phyloP scores from a whole-genome alignment of 352 stramenopile species.

The Phytophthora tubulina region DNA sequence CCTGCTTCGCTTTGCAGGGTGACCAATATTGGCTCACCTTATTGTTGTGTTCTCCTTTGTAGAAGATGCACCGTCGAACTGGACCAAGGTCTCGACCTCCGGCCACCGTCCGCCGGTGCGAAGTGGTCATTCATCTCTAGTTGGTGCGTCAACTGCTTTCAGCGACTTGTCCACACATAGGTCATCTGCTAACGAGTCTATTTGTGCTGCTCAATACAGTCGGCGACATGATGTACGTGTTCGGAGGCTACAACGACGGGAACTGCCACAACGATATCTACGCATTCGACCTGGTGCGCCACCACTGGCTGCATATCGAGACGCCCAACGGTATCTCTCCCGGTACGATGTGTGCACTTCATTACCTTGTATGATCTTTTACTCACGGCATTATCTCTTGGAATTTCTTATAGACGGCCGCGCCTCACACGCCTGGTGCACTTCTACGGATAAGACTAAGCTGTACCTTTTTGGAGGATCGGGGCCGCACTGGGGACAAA shows the following conservation, averaged over 20 bases:
- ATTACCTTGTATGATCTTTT: conserved; percentile 7
- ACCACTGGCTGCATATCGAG: conserved; percentile 84
- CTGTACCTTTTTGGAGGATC: conserved; percentile 85
- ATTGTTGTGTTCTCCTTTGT: conserved; percentile 14
- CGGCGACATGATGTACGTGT: conserved; percentile 83
- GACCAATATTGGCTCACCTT: neutral
- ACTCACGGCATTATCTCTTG: neutral
- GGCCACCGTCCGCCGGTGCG: conserved; percentile 75
- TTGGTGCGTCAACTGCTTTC: conserved; percentile 51
- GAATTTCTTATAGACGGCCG: conserved; percentile 55
- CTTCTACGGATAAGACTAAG: conserved; percentile 77
- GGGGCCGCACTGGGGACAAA: conserved; percentile 85
- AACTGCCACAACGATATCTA: conserved; percentile 90
- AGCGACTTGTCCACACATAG: neutral
- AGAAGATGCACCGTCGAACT: conserved; percentile 71
- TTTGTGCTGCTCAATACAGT: conserved; percentile 43
- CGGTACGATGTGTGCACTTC: conserved; percentile 37
- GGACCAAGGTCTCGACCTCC: conserved; percentile 79
- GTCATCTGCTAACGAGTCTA: conserved; percentile 5
- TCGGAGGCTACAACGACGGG: conserved; percentile 88
- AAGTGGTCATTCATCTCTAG: conserved; percentile 82
- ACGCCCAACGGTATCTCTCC: conserved; percentile 78
- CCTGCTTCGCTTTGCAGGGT: neutral
- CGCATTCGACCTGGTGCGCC: conserved; percentile 80
- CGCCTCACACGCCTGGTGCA: conserved; percentile 81